These are phyloP conservation scores for Pseudoturritis turrita DNA, from an alignment of 345 rosid species.

Conservation along the genomic window DNA sequence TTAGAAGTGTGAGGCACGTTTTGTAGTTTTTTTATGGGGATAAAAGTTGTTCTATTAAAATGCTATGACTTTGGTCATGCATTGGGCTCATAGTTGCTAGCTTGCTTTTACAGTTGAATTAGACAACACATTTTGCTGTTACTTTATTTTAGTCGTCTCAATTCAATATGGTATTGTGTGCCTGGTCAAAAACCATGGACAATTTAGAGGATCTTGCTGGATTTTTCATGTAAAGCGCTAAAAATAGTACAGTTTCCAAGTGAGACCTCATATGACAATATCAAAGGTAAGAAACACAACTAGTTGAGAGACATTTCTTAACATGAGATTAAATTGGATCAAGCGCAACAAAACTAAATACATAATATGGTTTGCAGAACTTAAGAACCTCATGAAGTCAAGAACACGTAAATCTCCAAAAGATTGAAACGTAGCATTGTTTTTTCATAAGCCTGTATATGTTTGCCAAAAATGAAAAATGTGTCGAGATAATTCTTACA, in stretches of 20 bases:
- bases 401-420: not conserved
- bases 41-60: no score
- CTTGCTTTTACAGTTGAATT: not conserved
- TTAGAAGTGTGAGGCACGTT: conserved; percentile 4
- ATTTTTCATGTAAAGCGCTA: not conserved
- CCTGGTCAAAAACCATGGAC: not conserved
- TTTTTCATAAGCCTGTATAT: not conserved
- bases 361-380: not conserved
- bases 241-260: not conserved
- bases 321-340: not conserved
- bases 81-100: no score
- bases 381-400: not conserved
- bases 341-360: not conserved
- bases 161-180: not conserved
- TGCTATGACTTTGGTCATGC: no score
- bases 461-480: not conserved
- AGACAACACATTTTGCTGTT: not conserved
- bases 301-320: not conserved
- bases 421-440: not conserved
- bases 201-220: no score
- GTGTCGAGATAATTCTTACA: not conserved
- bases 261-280: not conserved
- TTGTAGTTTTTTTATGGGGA: no score
- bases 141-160: not conserved
- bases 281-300: no score